phyloP scores from a whole-genome alignment of 495 filamentous ascomycete species.

The Aspergillus sclerotiicarbonarius region DNA sequence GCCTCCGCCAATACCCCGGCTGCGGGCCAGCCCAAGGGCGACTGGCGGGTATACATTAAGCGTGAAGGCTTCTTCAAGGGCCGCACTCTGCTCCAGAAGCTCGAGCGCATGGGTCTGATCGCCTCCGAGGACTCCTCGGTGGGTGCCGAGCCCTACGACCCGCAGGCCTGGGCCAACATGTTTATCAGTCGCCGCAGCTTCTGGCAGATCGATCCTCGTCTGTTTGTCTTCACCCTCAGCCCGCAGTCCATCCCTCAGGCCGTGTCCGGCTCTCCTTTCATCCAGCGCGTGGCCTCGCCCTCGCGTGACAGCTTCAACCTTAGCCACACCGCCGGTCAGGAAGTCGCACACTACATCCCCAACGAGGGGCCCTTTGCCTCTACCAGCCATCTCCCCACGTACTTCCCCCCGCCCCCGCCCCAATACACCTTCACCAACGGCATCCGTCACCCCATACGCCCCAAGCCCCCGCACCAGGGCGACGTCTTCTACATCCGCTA shows the following conservation, averaged over 20 bases:
- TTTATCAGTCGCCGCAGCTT: constrained; percentile 77
- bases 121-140: constrained; percentile 72
- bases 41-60: constrained; percentile 87
- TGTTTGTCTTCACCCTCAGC: constrained; percentile 84
- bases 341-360: constrained; percentile 27
- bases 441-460: constrained; percentile 81
- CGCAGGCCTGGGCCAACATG: constrained; percentile 68
- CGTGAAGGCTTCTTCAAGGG: constrained; percentile 83
- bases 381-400: constrained; percentile 78
- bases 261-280: constrained; percentile 51
- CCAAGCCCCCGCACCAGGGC: constrained; percentile 84
- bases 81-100: constrained; percentile 77
- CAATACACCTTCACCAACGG: constrained; percentile 78
- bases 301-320: constrained; percentile 41
- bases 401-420: constrained; percentile 78
- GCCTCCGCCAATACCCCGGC: constrained; percentile 62
- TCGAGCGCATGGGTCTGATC: constrained; percentile 90
- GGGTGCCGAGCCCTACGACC: constrained; percentile 59
- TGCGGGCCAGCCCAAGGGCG: constrained; percentile 69
- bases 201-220: constrained; percentile 85
- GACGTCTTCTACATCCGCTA: constrained; percentile 88
- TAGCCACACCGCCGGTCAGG: constrained; percentile 17
- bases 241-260: constrained; percentile 49
- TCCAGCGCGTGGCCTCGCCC: constrained; percentile 57
- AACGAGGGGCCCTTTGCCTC: constrained; percentile 65